phyloP scores from a whole-genome alignment of 495 filamentous ascomycete species.

The Parmelia sp. region DNA sequence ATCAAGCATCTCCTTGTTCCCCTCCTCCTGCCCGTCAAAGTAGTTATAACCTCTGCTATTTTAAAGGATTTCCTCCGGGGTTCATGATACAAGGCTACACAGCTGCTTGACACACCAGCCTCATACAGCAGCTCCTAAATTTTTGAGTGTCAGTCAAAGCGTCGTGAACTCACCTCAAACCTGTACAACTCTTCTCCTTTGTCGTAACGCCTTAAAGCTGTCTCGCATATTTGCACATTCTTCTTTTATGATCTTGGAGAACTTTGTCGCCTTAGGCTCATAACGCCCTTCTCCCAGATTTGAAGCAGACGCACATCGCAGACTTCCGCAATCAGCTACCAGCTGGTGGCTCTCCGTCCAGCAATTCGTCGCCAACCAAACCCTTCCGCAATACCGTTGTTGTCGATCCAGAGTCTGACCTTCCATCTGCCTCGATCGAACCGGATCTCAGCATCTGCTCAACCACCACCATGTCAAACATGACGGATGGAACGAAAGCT shows the following conservation, averaged over 20 bases:
- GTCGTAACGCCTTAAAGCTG: neutral
- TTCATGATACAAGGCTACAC: neutral
- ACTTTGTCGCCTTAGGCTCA: neutral
- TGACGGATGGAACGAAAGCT: slow-evolving; percentile 3
- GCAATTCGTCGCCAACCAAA: neutral
- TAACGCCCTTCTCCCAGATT: neutral
- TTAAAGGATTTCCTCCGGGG: neutral
- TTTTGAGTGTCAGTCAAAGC: neutral
- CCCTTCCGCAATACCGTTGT: neutral
- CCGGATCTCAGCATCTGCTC: too few species aligned
- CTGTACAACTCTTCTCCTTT: neutral
- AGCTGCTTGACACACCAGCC: neutral
- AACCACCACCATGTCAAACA: neutral
- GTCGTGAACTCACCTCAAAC: neutral
- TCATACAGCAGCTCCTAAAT: neutral
- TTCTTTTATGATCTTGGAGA: neutral
- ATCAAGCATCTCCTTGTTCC: neutral
- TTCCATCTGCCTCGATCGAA: neutral
- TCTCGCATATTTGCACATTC: neutral
- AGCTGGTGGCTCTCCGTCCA: neutral
- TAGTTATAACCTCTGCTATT: neutral
- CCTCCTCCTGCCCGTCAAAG: neutral
- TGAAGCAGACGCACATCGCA: neutral
- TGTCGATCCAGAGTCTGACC: neutral
- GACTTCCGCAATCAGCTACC: neutral